These are phyloP conservation scores for Rhipidocladum racemiflorum DNA, from an alignment of 176 grass and related monocot species.

Conservation along the genomic window DNA sequence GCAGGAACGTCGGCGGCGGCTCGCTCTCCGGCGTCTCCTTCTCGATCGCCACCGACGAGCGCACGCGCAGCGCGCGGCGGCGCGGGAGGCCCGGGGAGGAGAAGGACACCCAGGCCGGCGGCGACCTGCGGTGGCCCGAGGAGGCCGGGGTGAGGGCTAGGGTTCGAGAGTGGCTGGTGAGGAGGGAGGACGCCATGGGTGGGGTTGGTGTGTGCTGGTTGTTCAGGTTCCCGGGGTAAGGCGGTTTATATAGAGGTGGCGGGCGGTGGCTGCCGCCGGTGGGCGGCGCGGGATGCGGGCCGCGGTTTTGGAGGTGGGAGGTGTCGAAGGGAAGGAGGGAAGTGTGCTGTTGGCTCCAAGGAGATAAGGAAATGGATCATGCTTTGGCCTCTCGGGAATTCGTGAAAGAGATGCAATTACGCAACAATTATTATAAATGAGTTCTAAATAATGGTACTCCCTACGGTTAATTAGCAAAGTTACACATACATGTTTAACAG, in stretches of 20 bases:
- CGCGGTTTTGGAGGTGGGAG: constrained; percentile 38
- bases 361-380: constrained; percentile 60
- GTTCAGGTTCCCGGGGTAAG: neutral
- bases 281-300: constrained; percentile 49
- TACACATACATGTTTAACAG: neutral
- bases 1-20: constrained; percentile 82
- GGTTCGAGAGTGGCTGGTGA: constrained; percentile 45
- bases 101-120: neutral
- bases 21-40: constrained; percentile 95
- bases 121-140: neutral
- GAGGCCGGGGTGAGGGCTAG: constrained; percentile 3
- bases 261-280: constrained; percentile 35
- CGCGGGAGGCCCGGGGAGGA: neutral
- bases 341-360: neutral
- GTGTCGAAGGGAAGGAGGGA: constrained; percentile 23
- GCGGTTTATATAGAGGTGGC: constrained; percentile 2
- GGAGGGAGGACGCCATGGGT: constrained; percentile 50
- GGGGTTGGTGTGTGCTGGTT: neutral
- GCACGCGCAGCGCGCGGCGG: constrained; percentile 32
- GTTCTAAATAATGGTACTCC: neutral
- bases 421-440: neutral
- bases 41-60: constrained; percentile 78
- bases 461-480: neutral
- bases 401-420: neutral
- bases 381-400: neutral